Base-by-base conservation (phyloP, 805 yeast species). In the Candida nanaspora region DNA sequence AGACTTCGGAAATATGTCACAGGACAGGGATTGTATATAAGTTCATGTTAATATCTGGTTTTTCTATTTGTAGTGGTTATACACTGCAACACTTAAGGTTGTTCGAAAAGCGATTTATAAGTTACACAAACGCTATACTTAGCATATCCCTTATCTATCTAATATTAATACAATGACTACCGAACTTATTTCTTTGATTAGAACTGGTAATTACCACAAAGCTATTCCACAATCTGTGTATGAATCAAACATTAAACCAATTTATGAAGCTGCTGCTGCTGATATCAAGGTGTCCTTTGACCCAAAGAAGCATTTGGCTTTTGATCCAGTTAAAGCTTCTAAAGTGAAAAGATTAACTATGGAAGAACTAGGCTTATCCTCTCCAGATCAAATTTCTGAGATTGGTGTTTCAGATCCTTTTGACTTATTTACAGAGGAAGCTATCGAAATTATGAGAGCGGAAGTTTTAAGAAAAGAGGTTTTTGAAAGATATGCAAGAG, bases 351-450 rank as follows among this genome's bases (percentile, higher is more conserved):
- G 68, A 46, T 52, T 64, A 32, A 69, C 74, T 8, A 66, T 76
- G 69, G 69, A 62, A 36, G 80, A 77, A 44, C 61, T 78, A 42
- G 78, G 76, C 0, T 55, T 69, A 41, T 50, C 67, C 33, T 56
- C 62, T 46, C 64, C 65, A 33, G 59, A 65, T 43, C 79, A 74
- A 52, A 72, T 78, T 40, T 67, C 77, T 19, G 69, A 68, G 3
- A 65, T 76, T 48, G 84, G 79, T 16, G 82, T 74, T 19, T 63
- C 73, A 40, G 78, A 72, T 41, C 80, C 83, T 1, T 78, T 78
- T 56, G 80, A 80, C 4, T 61, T 78, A 35, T 78, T 78, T 58
- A 75, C 80, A 1, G 73, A 74, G 25, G 82, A 77, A 48, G 82
- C 82, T 2, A 62, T 75, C 41, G 69, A 68, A 32, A 69, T 78